These are phyloP conservation scores for Heritiera littoralis DNA, from an alignment of 345 rosid species.

Conservation along the genomic window DNA sequence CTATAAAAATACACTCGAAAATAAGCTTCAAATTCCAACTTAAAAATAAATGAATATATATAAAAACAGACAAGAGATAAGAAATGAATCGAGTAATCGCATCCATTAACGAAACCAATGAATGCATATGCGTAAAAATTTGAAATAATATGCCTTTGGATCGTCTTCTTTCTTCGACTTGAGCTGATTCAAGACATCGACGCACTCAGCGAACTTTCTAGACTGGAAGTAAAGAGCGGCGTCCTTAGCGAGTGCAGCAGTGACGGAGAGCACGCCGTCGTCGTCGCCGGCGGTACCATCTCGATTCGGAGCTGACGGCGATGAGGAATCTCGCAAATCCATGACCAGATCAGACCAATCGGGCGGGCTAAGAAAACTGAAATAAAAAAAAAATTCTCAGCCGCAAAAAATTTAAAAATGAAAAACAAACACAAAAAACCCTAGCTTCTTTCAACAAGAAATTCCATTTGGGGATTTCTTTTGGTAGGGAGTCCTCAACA, in stretches of 20 bases:
- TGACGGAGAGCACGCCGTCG: constrained; percentile 39
- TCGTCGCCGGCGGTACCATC: constrained; percentile 42
- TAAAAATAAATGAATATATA: not conserved
- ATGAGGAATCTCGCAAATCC: constrained; percentile 61
- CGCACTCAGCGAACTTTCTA: constrained; percentile 67
- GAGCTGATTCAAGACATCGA: constrained; percentile 66
- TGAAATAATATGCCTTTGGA: constrained; percentile 61
- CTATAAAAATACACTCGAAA: not conserved
- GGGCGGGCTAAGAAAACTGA: constrained; percentile 9
- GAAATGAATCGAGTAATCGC: not conserved
- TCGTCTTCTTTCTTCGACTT: constrained; percentile 63
- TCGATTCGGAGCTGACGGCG: constrained; percentile 29
- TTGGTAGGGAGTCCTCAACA: not conserved
- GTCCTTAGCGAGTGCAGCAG: constrained; percentile 69
- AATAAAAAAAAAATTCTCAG: not conserved
- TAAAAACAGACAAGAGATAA: not conserved
- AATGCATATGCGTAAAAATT: not conserved
- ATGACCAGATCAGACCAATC: constrained; percentile 40
- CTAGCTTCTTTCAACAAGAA: constrained; percentile 19
- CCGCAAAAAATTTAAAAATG: not conserved
- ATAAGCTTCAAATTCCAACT: not conserved
- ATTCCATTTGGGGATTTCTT: not conserved
- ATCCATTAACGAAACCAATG: not conserved
- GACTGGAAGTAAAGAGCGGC: constrained; percentile 77
- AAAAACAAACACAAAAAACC: constrained; percentile 6